Conservation (phyloP, 495 filamentous ascomycete genomes). For the Lasiosphaeris hirsuta region DNA sequence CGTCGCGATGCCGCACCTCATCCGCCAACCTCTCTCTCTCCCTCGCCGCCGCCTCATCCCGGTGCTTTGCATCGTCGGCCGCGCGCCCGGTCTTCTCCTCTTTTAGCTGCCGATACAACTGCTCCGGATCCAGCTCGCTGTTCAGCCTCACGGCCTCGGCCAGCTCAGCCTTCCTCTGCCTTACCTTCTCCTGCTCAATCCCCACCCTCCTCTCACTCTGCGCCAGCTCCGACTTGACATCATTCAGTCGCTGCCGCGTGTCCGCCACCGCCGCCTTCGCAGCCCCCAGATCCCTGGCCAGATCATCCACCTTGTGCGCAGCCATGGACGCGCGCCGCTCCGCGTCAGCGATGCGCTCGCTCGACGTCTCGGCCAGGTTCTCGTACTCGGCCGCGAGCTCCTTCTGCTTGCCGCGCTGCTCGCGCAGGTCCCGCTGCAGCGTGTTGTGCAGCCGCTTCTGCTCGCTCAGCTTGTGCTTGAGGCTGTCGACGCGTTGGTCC, state of each 20-base stretch:
- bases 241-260: not conserved
- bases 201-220: not conserved
- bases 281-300: not conserved
- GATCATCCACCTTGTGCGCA: not conserved
- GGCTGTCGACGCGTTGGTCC: not conserved
- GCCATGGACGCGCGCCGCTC: not conserved
- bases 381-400: not conserved
- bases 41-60: not conserved
- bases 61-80: not conserved
- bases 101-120: not conserved
- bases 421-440: slow-evolving; percentile 2
- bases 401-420: slow-evolving; percentile 7
- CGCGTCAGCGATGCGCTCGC: slow-evolving; percentile 2
- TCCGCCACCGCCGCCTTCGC: not conserved
- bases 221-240: not conserved
- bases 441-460: not conserved
- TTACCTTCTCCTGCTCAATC: not conserved
- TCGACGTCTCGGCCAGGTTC: not conserved
- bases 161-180: not conserved
- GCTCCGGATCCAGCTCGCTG: slow-evolving; percentile 1
- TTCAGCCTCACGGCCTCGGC: not conserved
- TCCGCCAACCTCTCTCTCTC: not conserved
- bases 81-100: slow-evolving; percentile 2
- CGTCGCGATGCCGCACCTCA: not conserved
- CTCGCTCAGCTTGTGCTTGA: not conserved